Evolutionary conservation across 1,284 basidiomycete species (phyloP).

Genomic region (Cerioporus squamosus): DNA sequence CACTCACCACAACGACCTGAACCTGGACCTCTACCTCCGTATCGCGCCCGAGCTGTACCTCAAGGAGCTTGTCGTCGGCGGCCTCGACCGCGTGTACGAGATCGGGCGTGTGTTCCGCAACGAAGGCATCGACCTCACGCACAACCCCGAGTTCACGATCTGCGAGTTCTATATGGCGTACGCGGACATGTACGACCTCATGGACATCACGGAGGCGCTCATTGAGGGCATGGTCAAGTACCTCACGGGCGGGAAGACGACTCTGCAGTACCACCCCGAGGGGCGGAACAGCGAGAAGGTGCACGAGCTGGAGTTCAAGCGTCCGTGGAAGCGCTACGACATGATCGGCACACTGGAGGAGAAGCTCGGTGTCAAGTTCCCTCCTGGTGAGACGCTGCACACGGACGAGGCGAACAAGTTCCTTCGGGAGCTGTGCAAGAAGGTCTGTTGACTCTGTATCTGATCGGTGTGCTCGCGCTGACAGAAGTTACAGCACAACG

Average conservation of each 20-base stretch:
- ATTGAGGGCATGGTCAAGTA: slow-evolving; percentile 92
- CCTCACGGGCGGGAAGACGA: slow-evolving; percentile 83
- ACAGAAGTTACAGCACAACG: slow-evolving; percentile 72
- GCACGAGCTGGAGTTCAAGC: slow-evolving; percentile 87
- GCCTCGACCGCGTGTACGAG: slow-evolving; percentile 97
- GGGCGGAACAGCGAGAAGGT: slow-evolving; percentile 80
- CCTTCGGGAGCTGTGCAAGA: slow-evolving; percentile 82
- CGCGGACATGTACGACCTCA: slow-evolving; percentile 98
- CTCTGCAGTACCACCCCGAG: slow-evolving; percentile 90
- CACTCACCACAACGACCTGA: slow-evolving; percentile 98
- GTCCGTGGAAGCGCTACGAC: slow-evolving; percentile 99
- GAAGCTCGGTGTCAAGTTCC: slow-evolving; percentile 93
- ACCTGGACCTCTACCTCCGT: slow-evolving; percentile 97
- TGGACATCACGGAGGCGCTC: slow-evolving; percentile 96
- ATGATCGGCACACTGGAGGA: slow-evolving; percentile 98
- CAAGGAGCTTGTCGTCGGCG: slow-evolving; percentile 97
- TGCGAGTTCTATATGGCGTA: slow-evolving; percentile 99
- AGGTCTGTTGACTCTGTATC: slow-evolving; percentile 51
- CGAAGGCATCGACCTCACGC: slow-evolving; percentile 98
- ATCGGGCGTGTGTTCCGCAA: slow-evolving; percentile 99
- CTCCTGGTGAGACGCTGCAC: slow-evolving; percentile 89
- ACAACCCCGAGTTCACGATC: slow-evolving; percentile 97
- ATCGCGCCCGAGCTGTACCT: slow-evolving; percentile 98
- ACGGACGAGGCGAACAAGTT: slow-evolving; percentile 91
- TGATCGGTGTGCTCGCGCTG: slow-evolving; percentile 2